phyloP scores from a whole-genome alignment of 331 rosid genomes.

The Erythrophleum ivorense region DNA sequence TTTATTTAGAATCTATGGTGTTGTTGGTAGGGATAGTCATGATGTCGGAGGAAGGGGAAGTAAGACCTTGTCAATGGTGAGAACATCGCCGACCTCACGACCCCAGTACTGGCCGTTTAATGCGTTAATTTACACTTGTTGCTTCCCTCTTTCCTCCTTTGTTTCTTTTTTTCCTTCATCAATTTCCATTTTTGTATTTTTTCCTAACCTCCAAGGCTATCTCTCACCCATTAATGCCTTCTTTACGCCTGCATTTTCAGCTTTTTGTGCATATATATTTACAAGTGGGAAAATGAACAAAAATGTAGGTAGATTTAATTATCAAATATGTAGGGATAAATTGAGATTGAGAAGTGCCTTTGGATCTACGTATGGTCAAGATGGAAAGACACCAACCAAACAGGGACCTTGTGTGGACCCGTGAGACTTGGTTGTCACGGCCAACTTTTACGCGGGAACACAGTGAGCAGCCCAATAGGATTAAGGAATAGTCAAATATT shows the following conservation, averaged over 20 bases:
- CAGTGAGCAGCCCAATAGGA: background rate
- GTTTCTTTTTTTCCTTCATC: background rate
- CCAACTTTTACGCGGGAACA: constrained; percentile 21
- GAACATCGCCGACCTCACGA: constrained; percentile 39
- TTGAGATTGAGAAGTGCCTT: no score
- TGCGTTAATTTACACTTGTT: constrained; percentile 34
- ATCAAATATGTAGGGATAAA: background rate
- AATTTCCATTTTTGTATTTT: background rate
- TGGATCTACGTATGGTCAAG: background rate
- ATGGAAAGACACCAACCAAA: background rate
- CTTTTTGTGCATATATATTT: constrained; percentile 6
- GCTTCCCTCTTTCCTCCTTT: background rate
- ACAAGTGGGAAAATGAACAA: no score
- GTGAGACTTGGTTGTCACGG: constrained; percentile 4
- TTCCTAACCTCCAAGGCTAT: background rate
- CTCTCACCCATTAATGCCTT: background rate
- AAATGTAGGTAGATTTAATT: background rate
- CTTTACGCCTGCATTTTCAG: background rate
- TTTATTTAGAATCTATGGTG: background rate
- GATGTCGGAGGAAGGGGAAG: constrained; percentile 26
- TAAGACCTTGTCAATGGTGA: constrained; percentile 47
- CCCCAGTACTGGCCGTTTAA: constrained; percentile 40
- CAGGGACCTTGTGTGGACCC: background rate
- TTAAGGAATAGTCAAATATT: background rate
- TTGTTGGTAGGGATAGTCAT: constrained; percentile 31